Evolutionary conservation across 306 rosid species (phyloP).

Genomic region (Dalbergia cochinchinensis): DNA sequence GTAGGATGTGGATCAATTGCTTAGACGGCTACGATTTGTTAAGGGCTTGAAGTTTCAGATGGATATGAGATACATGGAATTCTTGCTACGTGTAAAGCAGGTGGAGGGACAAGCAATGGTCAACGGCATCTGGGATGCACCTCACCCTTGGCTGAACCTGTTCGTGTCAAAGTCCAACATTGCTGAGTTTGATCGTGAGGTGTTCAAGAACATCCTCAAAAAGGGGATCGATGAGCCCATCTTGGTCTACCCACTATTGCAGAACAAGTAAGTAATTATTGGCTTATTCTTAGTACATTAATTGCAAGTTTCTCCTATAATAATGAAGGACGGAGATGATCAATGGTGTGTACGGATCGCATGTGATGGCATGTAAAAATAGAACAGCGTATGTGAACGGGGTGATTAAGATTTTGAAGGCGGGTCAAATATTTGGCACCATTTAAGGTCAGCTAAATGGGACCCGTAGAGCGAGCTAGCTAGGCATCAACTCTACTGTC

Average conservation of each 20-base stretch:
- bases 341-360: too few relatives aligned
- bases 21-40: slow-evolving; percentile 67
- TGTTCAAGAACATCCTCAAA: slow-evolving; percentile 66
- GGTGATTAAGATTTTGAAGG: slow-evolving; percentile 69
- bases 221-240: slow-evolving; percentile 84
- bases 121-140: slow-evolving; percentile 81
- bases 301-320: too few relatives aligned
- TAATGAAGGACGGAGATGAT: too few relatives aligned
- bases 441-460: too few relatives aligned
- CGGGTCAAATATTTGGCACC: not conserved
- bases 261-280: slow-evolving; percentile 61
- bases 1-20: slow-evolving; percentile 63
- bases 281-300: too few relatives aligned
- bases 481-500: too few relatives aligned
- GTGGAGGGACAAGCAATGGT: slow-evolving; percentile 75
- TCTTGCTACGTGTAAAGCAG: slow-evolving; percentile 83
- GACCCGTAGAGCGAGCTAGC: too few relatives aligned
- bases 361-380: slow-evolving; percentile 20
- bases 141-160: slow-evolving; percentile 88
- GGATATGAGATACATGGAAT: slow-evolving; percentile 74
- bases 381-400: not conserved
- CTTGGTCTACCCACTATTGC: slow-evolving; percentile 74
- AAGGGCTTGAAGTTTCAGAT: slow-evolving; percentile 60
- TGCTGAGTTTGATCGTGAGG: slow-evolving; percentile 67
- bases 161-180: slow-evolving; percentile 70